Conservation (phyloP, 495 filamentous ascomycete species). For the Tetracladium marchalianum region DNA sequence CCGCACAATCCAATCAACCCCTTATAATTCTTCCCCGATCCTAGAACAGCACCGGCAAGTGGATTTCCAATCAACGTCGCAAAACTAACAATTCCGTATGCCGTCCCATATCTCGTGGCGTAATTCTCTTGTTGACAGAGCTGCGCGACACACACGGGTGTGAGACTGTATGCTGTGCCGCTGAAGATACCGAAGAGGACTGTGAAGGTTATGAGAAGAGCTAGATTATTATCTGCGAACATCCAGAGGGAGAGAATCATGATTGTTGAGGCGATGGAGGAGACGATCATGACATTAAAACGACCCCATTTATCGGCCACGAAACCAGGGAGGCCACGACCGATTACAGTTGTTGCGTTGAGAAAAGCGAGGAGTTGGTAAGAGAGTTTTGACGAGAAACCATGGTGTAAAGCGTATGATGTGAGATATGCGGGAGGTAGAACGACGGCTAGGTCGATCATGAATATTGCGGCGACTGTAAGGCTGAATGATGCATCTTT, state of each 20-base stretch:
- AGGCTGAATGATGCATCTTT: conserved; percentile 42
- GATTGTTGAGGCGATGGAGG: conserved; percentile 52
- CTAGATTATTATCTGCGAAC: conserved; percentile 44
- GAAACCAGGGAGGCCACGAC: conserved; percentile 54
- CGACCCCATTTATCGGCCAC: conserved; percentile 48
- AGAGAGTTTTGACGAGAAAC: conserved; percentile 40
- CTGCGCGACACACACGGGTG: conserved; percentile 84
- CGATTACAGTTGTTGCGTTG: conserved; percentile 59
- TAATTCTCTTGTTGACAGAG: conserved; percentile 78
- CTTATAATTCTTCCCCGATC: conserved; percentile 26
- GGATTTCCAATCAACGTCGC: conserved; percentile 83
- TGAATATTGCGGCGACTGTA: conserved; percentile 50
- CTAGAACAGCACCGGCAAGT: conserved; percentile 70
- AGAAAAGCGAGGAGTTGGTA: conserved; percentile 57
- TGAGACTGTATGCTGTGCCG: conserved; percentile 74
- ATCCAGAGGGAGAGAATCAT: conserved; percentile 72
- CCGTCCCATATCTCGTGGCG: conserved; percentile 74
- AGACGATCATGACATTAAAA: conserved; percentile 49
- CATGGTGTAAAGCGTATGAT: conserved; percentile 41
- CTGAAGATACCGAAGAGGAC: conserved; percentile 75
- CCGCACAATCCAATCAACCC: conserved; percentile 13
- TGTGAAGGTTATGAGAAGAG: conserved; percentile 58
- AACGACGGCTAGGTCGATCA: conserved; percentile 64
- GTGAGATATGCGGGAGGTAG: conserved; percentile 63
- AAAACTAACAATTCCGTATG: conserved; percentile 79